Evolutionary conservation across 106 monocot species (phyloP).

Genomic region (Dendrobium huoshanense): DNA sequence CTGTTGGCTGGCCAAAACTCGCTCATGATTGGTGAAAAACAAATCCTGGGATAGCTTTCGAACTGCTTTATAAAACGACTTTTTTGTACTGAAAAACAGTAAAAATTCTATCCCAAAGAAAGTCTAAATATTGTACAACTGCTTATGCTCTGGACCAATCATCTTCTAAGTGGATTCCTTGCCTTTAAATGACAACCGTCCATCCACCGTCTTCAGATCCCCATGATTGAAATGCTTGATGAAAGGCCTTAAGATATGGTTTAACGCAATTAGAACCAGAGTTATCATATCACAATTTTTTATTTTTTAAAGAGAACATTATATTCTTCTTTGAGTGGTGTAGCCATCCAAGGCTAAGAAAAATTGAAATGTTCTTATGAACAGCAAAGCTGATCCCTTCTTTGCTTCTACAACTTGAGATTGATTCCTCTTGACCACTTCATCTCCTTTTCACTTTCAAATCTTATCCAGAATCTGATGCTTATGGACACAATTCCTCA

Average conservation of each 20-base stretch:
- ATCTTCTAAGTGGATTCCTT: background rate
- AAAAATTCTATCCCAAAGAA: too few relatives aligned
- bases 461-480: constrained; percentile 7
- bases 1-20: too few relatives aligned
- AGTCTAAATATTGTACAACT: too few relatives aligned
- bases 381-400: too few relatives aligned
- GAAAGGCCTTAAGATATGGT: too few relatives aligned
- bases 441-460: background rate
- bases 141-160: background rate
- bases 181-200: background rate
- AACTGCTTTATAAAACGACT: too few relatives aligned
- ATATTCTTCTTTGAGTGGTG: background rate
- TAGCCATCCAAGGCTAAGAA: background rate
- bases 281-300: background rate
- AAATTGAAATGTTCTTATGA: background rate
- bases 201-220: background rate
- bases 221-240: background rate
- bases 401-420: background rate
- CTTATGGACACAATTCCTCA: background rate
- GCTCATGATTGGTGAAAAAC: too few relatives aligned
- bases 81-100: too few relatives aligned
- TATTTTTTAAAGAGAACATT: background rate
- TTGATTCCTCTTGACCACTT: background rate
- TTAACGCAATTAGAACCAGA: background rate
- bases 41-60: too few relatives aligned